Base-by-base conservation (phyloP, 2,329 filamentous ascomycete genomes). In the Macrophomina tecta region DNA sequence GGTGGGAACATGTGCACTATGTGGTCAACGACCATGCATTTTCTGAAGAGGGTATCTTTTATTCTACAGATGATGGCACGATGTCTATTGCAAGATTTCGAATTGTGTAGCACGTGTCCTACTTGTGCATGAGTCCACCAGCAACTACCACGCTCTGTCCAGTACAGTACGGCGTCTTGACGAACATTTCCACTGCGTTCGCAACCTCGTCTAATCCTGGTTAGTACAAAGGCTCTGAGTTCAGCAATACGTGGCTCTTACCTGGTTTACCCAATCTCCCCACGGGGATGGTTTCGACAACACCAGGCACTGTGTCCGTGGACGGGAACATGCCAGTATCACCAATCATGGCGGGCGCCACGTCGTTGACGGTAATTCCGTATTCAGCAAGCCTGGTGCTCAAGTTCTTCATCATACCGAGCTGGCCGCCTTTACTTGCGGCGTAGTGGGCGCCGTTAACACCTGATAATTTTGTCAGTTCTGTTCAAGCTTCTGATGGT, bases 301-400 rank as follows among this genome's bases (percentile, higher is more conserved):
- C 51, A 5, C 70, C 70, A 16, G 70, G 69, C 8, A 72, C 69
- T 42, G 53, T 67, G 34, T 71, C 67, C 5, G 63, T 67, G 45
- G 65, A 69, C 4, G 72, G 72, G 52, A 74, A 70, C 63, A 74
- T 70, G 1, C 79, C 79, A 8, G 79, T 81, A 1, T 75, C 74
- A 14, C 87, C 87, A 69, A 90, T 90, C 87, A 90, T 90, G 2
- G 88, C 88, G 0, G 88, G 88, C 3, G 87, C 86, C n/a, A 90
- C 86, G 69, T 90, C 87, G 68, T 90, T 90, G 66, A 90, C 86
- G 14, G 87, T 88, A 70, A 90, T 88, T 38, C 87, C 87, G 70
- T 82, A 83, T 65, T 83, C 81, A 1, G 86, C 88, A 28, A 90
- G 82, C 53, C 86, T 85, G 0, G 81, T 83, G 0, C 87, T 83